Base-by-base conservation (phyloP, 2,329 filamentous ascomycete species). In the Nemania bipapillata region DNA sequence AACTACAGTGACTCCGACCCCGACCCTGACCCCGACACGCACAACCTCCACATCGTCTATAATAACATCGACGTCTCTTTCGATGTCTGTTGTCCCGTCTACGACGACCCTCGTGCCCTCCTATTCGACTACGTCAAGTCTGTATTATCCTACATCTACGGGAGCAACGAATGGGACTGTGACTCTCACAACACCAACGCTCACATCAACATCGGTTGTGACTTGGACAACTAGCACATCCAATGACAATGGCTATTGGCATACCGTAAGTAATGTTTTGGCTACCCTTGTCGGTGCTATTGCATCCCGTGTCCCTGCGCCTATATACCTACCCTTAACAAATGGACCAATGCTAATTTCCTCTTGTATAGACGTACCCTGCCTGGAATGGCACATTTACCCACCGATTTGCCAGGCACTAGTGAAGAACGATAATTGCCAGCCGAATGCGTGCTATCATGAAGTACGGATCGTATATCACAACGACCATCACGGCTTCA, bases 341-440 rank as follows among this genome's bases (percentile, higher is more conserved):
- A n/a, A 47, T n/a, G 1, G 22, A 37, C 7, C 15, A 28, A 61
- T 11, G 53, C 69, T 71, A 11, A 71, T 26, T 22, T 20, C 15
- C 15, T 20, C 5, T 30, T 9, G 7, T 47, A 59, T 42, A 72
- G 70, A 58, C 69, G 1, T 73, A 71, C 54, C 58, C 71, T 42
- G 32, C 62, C 12, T 71, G 69, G 71, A 73, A 71, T 42, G 65
- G 62, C 24, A 73, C 71, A 22, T 22, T 49, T 20, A n/a, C 56
- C 17, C 59, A n/a, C 22, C 55, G 65, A 50, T 64, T 45, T 49
- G n/a, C 52, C 11, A 66, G 30, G 45, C 65, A 15, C 62, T 53
- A 50, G 17, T 64, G 42, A 66, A 17, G 24, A 15, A n/a, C 17
- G 20, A 54, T 24, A 24, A 42, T 24, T 15, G 1, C 17, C 6